Conservation (phyloP, 2,329 filamentous ascomycete genomes). For the Stagonosporopsis cucurbitacearum region DNA sequence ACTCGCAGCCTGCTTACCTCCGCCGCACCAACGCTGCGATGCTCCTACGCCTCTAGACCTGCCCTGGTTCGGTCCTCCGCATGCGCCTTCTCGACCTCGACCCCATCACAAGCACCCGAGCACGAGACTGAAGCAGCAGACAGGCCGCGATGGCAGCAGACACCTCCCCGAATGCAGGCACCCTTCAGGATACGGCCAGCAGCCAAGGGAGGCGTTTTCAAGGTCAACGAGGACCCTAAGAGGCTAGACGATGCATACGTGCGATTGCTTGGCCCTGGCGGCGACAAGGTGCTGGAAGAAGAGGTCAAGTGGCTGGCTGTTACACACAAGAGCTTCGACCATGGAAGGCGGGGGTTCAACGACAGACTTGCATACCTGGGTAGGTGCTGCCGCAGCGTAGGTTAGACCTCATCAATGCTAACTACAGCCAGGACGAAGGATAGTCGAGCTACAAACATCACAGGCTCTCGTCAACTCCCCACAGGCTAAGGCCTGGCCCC, state of each 20-base stretch:
- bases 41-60: constrained; percentile 31
- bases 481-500: constrained; percentile 38
- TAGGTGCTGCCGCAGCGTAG: constrained; percentile 52
- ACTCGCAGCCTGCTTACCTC: constrained; percentile 42
- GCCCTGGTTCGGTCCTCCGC: constrained; percentile 44
- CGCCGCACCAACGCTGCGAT: constrained; percentile 34
- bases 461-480: constrained; percentile 64
- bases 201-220: constrained; percentile 65
- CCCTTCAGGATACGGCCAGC: constrained; percentile 63
- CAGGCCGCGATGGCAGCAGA: constrained; percentile 59
- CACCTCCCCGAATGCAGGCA: constrained; percentile 56
- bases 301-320: constrained; percentile 97
- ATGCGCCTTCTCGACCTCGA: constrained; percentile 44
- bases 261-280: constrained; percentile 74
- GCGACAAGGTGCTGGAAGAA: constrained; percentile 77
- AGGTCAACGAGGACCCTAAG: constrained; percentile 76
- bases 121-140: constrained; percentile 42
- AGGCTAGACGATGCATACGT: constrained; percentile 80
- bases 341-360: constrained; percentile 92
- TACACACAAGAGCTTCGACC: constrained; percentile 98
- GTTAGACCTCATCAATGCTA: constrained; percentile 15
- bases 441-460: constrained; percentile 69
- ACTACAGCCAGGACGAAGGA: constrained; percentile 62
- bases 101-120: constrained; percentile 32
- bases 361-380: constrained; percentile 89